phyloP scores from a whole-genome alignment of 2,329 filamentous ascomycete species.

The Colletotrichum aenigma region DNA sequence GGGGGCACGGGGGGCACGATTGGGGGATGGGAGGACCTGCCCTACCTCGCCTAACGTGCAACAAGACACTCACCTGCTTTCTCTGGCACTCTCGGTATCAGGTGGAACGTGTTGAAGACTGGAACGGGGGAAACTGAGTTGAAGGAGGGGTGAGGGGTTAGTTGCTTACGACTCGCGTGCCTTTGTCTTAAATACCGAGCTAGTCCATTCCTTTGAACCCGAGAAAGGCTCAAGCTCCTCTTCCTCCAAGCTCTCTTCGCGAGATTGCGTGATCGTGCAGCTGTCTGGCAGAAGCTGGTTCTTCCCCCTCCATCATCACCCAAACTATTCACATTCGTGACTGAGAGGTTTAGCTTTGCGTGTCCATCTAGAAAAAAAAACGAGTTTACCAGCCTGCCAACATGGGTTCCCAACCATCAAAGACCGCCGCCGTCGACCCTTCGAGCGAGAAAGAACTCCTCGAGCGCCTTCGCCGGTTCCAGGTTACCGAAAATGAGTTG shows the following conservation, averaged over 20 bases:
- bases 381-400: background rate
- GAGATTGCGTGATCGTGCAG: background rate
- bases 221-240: background rate
- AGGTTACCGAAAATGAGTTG: conserved; percentile 57
- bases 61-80: background rate
- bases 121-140: background rate
- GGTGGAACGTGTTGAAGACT: background rate
- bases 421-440: conserved; percentile 28
- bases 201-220: background rate
- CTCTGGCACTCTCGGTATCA: conserved; percentile 7
- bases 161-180: conserved; percentile 3
- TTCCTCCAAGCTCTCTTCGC: background rate
- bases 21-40: background rate
- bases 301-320: background rate
- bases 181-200: conserved; percentile 3
- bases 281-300: background rate
- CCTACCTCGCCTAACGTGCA: background rate
- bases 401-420: conserved; percentile 53
- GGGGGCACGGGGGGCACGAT: background rate
- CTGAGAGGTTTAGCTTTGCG: background rate
- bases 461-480: conserved; percentile 47
- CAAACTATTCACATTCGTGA: background rate
- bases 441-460: conserved; percentile 47
- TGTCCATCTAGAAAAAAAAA: background rate
- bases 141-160: background rate